Conservation (phyloP, 2,329 filamentous ascomycete species). For the Epichloe elymi region DNA sequence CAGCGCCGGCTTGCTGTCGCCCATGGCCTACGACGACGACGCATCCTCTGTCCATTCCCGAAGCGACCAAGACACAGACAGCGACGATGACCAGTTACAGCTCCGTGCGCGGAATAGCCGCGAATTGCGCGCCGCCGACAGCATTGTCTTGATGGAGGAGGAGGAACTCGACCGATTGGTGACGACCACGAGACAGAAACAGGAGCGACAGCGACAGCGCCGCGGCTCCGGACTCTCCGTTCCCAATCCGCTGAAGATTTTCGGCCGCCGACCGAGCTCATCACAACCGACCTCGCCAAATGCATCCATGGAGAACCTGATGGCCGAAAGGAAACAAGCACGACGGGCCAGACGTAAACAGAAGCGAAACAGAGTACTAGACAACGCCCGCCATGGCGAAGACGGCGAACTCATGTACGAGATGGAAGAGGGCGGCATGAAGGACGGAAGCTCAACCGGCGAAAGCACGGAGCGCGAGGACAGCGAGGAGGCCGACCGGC, state of each 20-base stretch:
- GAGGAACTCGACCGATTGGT: constrained; percentile 55
- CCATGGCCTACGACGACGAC: constrained; percentile 54
- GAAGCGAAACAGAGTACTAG: constrained; percentile 39
- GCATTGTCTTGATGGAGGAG: constrained; percentile 60
- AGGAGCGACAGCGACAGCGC: constrained; percentile 37
- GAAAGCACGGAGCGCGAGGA: constrained; percentile 48
- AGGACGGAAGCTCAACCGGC: constrained; percentile 50
- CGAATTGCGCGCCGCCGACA: constrained; percentile 57
- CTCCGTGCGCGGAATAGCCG: constrained; percentile 52
- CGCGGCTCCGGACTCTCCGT: constrained; percentile 36
- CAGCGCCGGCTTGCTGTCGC: constrained; percentile 43
- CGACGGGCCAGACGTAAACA: constrained; percentile 37
- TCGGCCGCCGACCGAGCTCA: constrained; percentile 25
- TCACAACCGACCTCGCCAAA: constrained; percentile 22
- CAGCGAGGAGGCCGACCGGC: constrained; percentile 45
- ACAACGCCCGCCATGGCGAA: constrained; percentile 47
- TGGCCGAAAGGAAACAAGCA: constrained; percentile 34
- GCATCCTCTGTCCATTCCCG: constrained; percentile 52
- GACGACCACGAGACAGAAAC: constrained; percentile 34
- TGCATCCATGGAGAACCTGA: constrained; percentile 35
- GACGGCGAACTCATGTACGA: constrained; percentile 74
- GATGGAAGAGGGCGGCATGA: constrained; percentile 71
- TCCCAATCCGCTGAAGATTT: constrained; percentile 35
- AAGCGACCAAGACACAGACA: constrained; percentile 63
- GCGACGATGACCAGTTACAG: constrained; percentile 60